These are phyloP conservation scores for Talaromyces ruber DNA, from an alignment of 495 filamentous ascomycete genomes.

Conservation along the genomic window DNA sequence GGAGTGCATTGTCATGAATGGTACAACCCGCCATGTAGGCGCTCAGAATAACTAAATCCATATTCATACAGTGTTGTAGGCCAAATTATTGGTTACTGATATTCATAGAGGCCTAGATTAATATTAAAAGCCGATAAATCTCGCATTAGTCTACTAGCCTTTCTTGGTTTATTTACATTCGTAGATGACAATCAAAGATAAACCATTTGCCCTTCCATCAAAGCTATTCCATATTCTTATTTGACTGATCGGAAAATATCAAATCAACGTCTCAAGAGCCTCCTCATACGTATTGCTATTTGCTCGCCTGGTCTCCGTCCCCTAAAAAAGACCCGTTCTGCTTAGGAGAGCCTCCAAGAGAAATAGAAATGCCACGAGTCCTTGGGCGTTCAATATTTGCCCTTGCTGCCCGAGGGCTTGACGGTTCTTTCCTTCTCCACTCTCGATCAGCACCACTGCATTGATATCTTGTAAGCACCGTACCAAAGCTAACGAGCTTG, in stretches of 20 bases:
- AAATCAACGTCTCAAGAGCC: not conserved
- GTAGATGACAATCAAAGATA: no score
- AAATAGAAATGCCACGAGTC: slow-evolving; percentile 2
- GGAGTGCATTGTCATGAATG: not conserved
- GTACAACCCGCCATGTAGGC: no score
- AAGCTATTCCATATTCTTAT: no score
- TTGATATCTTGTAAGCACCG: slow-evolving; percentile 1
- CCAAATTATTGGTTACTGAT: no score
- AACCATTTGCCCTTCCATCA: no score
- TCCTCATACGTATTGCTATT: not conserved
- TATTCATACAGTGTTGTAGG: no score
- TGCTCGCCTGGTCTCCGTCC: not conserved
- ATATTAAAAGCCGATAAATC: no score
- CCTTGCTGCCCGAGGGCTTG: slow-evolving; percentile 2
- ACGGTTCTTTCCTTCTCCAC: not conserved
- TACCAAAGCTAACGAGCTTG: slow-evolving; percentile 3
- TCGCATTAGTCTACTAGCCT: no score
- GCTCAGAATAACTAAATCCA: no score
- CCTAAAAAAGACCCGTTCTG: slow-evolving; percentile 5
- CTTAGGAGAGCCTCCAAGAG: not conserved
- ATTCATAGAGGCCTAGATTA: no score
- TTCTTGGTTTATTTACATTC: no score
- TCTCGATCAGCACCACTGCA: not conserved
- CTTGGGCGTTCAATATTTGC: not conserved
- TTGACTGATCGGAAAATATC: no score